Percentiles rank a stretch among this genome's conserved stretches.
phyloP scores from a whole-genome alignment of 2,329 filamentous ascomycete genomes.

The Pyricularia grisea region DNA sequence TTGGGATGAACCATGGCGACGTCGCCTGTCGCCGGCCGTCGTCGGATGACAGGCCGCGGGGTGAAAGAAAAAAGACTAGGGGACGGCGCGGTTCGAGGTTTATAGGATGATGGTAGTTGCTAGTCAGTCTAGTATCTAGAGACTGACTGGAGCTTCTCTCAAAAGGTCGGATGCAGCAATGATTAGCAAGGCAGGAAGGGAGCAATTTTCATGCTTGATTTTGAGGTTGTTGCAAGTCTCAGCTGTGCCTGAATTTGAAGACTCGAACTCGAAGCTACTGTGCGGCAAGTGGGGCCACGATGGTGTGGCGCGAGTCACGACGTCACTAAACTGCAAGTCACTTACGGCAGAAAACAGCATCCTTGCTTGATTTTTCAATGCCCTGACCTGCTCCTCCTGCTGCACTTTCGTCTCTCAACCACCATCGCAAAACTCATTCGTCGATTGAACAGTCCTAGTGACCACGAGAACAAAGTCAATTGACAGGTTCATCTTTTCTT shows the following conservation, averaged over 20 bases:
- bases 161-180: background rate
- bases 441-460: too few species aligned
- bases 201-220: background rate
- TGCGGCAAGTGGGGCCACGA: background rate
- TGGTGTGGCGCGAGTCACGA: background rate
- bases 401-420: too few species aligned
- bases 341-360: background rate
- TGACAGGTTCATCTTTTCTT: background rate
- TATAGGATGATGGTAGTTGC: background rate
- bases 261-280: background rate
- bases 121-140: background rate
- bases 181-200: background rate
- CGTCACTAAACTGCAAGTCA: background rate
- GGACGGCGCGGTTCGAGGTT: background rate
- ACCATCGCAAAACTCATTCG: too few species aligned
- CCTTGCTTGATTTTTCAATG: too few species aligned
- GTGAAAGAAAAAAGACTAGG: background rate
- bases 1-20: constrained; percentile 12
- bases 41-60: background rate
- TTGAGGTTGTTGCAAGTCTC: background rate
- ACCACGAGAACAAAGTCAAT: background rate
- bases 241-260: background rate
- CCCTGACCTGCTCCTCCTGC: too few species aligned
- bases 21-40: background rate
- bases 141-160: background rate